Base-by-base conservation (phyloP, 768 basidiomycete species). In the Lentinula boryana region DNA sequence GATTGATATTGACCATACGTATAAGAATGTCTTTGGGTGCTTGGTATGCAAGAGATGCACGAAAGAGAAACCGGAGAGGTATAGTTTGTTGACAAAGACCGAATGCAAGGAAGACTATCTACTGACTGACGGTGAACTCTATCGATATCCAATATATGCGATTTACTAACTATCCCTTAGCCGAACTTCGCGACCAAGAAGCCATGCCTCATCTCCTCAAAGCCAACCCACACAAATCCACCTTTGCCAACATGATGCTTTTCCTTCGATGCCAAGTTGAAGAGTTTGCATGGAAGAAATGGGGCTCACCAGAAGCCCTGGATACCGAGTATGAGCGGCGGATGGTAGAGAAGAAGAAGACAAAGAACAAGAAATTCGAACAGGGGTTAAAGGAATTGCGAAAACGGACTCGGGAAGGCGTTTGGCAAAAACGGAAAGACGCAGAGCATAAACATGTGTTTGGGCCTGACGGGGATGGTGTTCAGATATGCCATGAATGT, bases 101-200 rank as follows among this genome's bases (percentile, higher is more conserved):
- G 97, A 99, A 75, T 98, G 96, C 73, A 97, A 95, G 74, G 90
- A 93, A 89, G 96, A 98, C 75, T 98, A 98, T 72, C 84, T 98
- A 18, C 74, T 98, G 56, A 98, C 95, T 23, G 95, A 98, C 71
- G 82, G 93, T 93, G 68, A 64, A 88, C 77, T 16, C 7, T 41
- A 16, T 38, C 32, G 5, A n/a, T 13, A 53, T 36, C 18, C 43
- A 18, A 55, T 59, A 16, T 61, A 32, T 60, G 35, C 21, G 62
- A 38, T 60, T n/a, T 2, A 21, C 41, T 9, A 27, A 16, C 33
- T 27, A 64, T 56, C 59, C 41, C 40, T n/a, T 67, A 94, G 93
- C 95, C 35, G 97, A 99, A 70, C 79, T 99, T 31, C 87, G 89
- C 60, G 97, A 99, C 69, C 86, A 91, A 67, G 93, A 97, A 66